Base-by-base conservation (phyloP, 257 asterid genomes). In the Plantago ovata region DNA sequence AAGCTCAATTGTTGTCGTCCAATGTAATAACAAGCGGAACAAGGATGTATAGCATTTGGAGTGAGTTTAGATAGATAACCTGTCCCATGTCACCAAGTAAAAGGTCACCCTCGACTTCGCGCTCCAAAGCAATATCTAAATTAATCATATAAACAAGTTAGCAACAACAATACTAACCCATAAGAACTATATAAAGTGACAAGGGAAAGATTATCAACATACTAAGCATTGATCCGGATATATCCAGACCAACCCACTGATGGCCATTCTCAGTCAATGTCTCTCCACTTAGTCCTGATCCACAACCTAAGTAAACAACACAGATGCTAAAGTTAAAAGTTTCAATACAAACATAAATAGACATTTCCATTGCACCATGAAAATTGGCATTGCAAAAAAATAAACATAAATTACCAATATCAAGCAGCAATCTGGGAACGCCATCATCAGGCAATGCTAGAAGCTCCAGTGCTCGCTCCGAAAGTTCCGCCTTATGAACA, bases 241-340 rank as follows among this genome's bases (percentile, higher is more conserved):
- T 93, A 72, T 93, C 98, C 58, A 83, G 63, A 56, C 97, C 95
- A 80, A 93, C 77, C 98, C 98, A 93, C 12, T 85, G 95, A 72
- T 88, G 95, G 53, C 97, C 98, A 53, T 72, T 70, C 47, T 93
- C 95, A 24, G 95, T 84, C 69, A 93, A 63, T 28, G 95, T 85
- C 76, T 89, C 95, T 60, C 97, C 98, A 28, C 98, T 93, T 43
- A 88, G 85, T 50, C 98, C 98, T 13, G 98, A 93, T 68, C 98
- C 98, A 45, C 98, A 93, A 73, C 98, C 98, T 93, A 72, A 15
- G 12, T 48, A 16, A 53, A 60, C 60, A 61, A 18, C 49, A 60
- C 57, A 54, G 24, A 43, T 4, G 32, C n/a, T 36, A 55, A 10
- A 10, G 8, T 12, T 8, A 8, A 43, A 14, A 16, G 3, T 15